Base-by-base conservation (phyloP, 306 rosid genomes). In the Pueraria montana region DNA sequence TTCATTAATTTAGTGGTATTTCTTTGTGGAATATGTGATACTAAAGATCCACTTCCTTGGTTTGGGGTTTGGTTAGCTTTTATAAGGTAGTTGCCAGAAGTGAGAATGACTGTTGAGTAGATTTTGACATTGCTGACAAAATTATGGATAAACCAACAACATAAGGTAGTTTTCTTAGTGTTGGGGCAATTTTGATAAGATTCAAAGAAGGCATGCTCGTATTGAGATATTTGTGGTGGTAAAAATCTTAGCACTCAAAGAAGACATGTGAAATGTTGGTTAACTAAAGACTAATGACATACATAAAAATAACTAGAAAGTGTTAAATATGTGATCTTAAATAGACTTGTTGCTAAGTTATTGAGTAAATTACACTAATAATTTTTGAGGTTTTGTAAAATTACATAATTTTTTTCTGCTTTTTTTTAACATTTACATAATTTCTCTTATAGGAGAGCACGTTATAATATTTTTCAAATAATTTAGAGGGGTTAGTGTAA, bases 31-130 rank as follows among this genome's bases (percentile, higher is more conserved):
- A 59, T 84, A 11, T 70, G 74, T 36, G 74, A 76, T 30, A 64
- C 85, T 38, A 80, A 83, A 83, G 38, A 84, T 73, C 84, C 72
- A 36, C 50, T 82, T 74, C 72, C 34, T 77, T 66, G 46, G 77
- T 78, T 79, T 82, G 16, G 52, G 82, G 78, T 69, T 73, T 40
- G 56, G 82, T 74, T 83, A 71, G 55, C 70, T 73, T 78, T 73
- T 59, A 16, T 30, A 20, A 62, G 71, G 34, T 72, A 62, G 80
- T 48, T 83, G 67, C 66, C 32, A 9, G 13, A 34, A 52, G 14
- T 50, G 67, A 53, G 21, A 50, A 72, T 27, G 21, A 62, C 63
- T n/a, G 45, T 10, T 63, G 43, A 72, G 67, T 65, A 70, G 81
- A 11, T 69, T 43, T 80, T 58, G 50, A 61, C 50, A 52, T 65